These are phyloP conservation scores for Lyophyllum decastes DNA, from an alignment of 768 basidiomycete genomes.

Conservation along the genomic window DNA sequence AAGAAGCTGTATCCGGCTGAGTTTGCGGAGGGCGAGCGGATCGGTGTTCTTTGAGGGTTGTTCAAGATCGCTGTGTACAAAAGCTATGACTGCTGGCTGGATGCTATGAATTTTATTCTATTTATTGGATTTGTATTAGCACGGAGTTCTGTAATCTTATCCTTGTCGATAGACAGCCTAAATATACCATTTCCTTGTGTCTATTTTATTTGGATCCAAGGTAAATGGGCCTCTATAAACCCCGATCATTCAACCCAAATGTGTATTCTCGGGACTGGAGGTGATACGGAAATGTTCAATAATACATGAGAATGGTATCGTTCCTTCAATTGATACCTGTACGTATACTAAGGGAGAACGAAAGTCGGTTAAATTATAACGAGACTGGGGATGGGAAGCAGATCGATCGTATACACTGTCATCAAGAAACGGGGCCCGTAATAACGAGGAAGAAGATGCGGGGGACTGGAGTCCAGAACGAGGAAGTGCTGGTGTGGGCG, in stretches of 20 bases:
- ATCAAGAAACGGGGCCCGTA: too few relatives aligned
- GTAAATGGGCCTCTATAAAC: too few relatives aligned
- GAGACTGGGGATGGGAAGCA: neutral
- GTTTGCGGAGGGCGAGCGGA: conserved; percentile 11
- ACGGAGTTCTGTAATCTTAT: neutral
- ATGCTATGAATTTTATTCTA: too few relatives aligned
- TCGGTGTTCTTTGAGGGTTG: conserved; percentile 10
- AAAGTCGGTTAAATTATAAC: too few relatives aligned
- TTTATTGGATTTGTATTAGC: neutral
- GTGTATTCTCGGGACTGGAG: neutral
- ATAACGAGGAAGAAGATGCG: neutral
- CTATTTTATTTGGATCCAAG: too few relatives aligned
- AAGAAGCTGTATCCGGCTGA: conserved; percentile 21
- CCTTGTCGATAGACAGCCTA: too few relatives aligned
- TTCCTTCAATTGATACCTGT: neutral
- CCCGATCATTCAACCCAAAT: neutral
- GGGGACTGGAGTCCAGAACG: too few relatives aligned
- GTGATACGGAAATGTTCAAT: neutral
- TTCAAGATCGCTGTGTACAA: too few relatives aligned
- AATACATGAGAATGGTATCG: neutral
- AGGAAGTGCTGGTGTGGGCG: too few relatives aligned
- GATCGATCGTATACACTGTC: neutral
- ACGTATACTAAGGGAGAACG: neutral
- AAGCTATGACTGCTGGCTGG: too few relatives aligned
- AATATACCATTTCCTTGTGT: too few relatives aligned